Conservation (phyloP, 805 yeast species). For the Starmerella sirachaensis region DNA sequence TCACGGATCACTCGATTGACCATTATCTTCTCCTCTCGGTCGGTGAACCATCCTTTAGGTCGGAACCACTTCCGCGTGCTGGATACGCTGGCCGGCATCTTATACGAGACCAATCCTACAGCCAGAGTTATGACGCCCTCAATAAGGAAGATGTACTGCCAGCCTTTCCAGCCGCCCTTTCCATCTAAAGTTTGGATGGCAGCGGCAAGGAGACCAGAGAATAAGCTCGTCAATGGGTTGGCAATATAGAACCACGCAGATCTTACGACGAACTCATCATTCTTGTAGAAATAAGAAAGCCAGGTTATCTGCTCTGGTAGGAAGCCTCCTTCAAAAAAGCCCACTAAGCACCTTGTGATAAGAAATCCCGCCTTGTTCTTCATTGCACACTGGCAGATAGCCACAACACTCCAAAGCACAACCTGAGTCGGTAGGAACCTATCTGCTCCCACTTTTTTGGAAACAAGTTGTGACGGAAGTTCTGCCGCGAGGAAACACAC, state of each 20-base stretch:
- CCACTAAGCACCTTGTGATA: conserved; percentile 41
- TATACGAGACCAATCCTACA: conserved; percentile 38
- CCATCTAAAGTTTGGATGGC: conserved; percentile 45
- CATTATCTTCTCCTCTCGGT: conserved; percentile 44
- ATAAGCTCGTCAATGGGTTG: conserved; percentile 37
- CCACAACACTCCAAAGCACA: conserved; percentile 44
- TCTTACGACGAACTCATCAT: conserved; percentile 45
- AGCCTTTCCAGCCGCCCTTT: conserved; percentile 36
- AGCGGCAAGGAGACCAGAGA: conserved; percentile 40
- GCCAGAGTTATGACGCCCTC: conserved; percentile 48
- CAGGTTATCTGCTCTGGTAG: conserved; percentile 54
- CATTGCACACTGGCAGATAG: conserved; percentile 41
- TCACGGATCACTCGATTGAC: conserved; percentile 51
- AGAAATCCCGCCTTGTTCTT: conserved; percentile 34
- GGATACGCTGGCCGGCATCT: conserved; percentile 47
- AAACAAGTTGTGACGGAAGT: conserved; percentile 54
- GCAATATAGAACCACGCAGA: conserved; percentile 51
- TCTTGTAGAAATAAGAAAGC: conserved; percentile 55
- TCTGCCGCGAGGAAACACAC: conserved; percentile 48
- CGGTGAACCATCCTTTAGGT: conserved; percentile 43
- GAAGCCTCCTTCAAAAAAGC: conserved; percentile 56
- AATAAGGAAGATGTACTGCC: conserved; percentile 56
- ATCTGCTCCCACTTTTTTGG: conserved; percentile 54
- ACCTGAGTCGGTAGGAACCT: conserved; percentile 53
- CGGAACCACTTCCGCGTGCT: conserved; percentile 41